Evolutionary conservation across 176 grass and related monocot species (phyloP), one percentile per base, ranked within the genome.

Genomic region (Dendrocalamus sinicus): DNA sequence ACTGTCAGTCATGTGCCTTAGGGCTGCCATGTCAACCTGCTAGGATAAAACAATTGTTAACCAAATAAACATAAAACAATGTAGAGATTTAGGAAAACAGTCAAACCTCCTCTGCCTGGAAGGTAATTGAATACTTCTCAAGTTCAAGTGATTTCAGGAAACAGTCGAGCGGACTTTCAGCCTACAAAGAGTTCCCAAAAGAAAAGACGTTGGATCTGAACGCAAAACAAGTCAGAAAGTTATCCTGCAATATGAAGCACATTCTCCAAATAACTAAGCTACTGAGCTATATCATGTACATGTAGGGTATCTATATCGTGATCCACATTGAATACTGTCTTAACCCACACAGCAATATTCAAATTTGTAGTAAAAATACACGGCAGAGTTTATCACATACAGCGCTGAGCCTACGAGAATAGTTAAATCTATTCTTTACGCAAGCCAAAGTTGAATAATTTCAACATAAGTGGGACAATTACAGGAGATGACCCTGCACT

Each of bases 11-110:
- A 99, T 99, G 85, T 99, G 96, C 72, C 89, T 86, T 67, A 99
- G 92, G 85, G 96, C 94, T 57, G 86, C 84, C 93, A 96, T 96
- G 90, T 99, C 96, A 89, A 99, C 90, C 96, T 99, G 87, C 65
- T 80, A 51, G 22, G 69, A 62, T 23, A 81, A 75, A 72, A 78
- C 70, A 86, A 69, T 35, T 72, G 65, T 74, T 83, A 89, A 95
- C 60, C 20, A 78, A 66, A 41, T 12, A 84, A 39, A 76, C 2
- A 46, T 16, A 37, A 72, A 81, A 80, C 32, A 86, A 53, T 68
- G 14, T 47, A 20, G 17, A 60, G 15, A 70, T 88, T 73, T 37
- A 76, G 13, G 72, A 30, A 81, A 71, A 79, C 30, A 75, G 73
- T 32, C 81, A 91, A 77, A 92, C 66, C 94, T 99, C 96, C 84